These are phyloP conservation scores for Entomortierella parvispora DNA, from an alignment of 192 early-diverging fungal species.

Conservation along the genomic window DNA sequence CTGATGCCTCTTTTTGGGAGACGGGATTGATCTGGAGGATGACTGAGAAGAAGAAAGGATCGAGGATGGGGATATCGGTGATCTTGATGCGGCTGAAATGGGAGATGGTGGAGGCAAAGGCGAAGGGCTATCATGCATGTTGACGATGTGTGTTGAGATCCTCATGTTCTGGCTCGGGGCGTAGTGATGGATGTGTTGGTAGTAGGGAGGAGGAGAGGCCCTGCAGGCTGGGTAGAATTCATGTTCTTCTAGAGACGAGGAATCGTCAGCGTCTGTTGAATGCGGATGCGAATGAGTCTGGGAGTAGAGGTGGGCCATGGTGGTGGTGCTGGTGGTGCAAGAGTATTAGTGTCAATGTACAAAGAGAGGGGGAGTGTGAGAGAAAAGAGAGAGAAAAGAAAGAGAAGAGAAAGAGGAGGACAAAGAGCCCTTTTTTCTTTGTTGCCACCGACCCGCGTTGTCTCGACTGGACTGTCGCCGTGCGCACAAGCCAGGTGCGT, in stretches of 20 bases:
- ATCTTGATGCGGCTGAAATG: not conserved
- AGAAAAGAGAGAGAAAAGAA: not conserved
- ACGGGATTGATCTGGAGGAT: not conserved
- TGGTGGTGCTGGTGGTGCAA: not conserved
- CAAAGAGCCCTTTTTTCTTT: not conserved
- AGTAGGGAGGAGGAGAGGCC: too few relatives aligned
- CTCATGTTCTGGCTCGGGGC: not conserved
- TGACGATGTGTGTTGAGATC: not conserved
- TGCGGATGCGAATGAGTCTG: not conserved
- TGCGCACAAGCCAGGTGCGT: too few relatives aligned
- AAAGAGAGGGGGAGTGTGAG: not conserved
- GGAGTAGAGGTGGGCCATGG: not conserved
- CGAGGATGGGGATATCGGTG: not conserved
- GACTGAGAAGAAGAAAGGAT: not conserved
- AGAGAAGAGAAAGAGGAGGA: not conserved
- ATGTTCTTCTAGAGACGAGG: not conserved
- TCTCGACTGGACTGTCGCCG: too few relatives aligned
- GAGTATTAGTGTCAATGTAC: conserved; percentile 1
- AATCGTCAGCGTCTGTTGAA: not conserved
- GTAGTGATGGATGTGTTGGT: too few relatives aligned
- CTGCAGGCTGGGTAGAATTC: not conserved
- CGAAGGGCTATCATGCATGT: not conserved
- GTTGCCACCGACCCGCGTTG: too few relatives aligned
- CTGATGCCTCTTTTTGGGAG: not conserved
- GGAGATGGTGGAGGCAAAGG: not conserved